Conservation (phyloP, 2,329 filamentous ascomycete species). For the Dactylellina cionopaga region DNA sequence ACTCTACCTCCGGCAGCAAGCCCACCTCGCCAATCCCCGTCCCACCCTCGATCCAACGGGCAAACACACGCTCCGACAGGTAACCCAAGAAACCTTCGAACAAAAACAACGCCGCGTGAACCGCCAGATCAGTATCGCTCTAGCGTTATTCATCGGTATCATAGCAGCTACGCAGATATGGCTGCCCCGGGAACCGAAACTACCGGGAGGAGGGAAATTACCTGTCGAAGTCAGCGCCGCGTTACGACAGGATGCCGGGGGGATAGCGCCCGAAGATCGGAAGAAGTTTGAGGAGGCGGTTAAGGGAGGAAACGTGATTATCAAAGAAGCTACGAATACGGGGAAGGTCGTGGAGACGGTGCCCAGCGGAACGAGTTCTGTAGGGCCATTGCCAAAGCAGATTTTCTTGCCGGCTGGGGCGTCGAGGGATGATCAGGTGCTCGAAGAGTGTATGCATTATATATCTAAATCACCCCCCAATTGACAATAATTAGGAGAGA, state of each 20-base stretch:
- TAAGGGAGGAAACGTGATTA: slow-evolving; percentile 40
- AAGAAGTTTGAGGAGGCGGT: slow-evolving; percentile 36
- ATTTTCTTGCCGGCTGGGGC: slow-evolving; percentile 29
- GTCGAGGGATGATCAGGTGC: slow-evolving; percentile 17
- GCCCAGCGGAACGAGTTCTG: slow-evolving; percentile 34
- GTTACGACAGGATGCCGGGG: slow-evolving; percentile 1
- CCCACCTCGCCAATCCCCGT: slow-evolving; percentile 28
- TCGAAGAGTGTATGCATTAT: slow-evolving; percentile 39
- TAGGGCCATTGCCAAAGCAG: slow-evolving; percentile 44
- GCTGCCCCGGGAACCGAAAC: slow-evolving; percentile 39
- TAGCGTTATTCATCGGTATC: slow-evolving; percentile 34
- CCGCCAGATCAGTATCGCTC: slow-evolving; percentile 15
- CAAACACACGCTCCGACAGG: slow-evolving; percentile 18
- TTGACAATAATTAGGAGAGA: too few relatives aligned
- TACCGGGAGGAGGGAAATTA: slow-evolving; percentile 1
- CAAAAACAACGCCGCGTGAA: slow-evolving; percentile 43
- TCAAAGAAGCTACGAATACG: slow-evolving; percentile 37
- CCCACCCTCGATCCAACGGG: slow-evolving; percentile 33
- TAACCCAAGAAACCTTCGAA: slow-evolving; percentile 12
- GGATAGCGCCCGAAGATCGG: slow-evolving; percentile 10
- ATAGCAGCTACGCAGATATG: slow-evolving; percentile 48
- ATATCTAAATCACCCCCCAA: not conserved
- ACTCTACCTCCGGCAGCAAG: slow-evolving; percentile 28
- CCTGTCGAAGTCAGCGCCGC: not conserved
- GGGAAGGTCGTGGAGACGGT: slow-evolving; percentile 33